Evolutionary conservation across 495 filamentous ascomycete species (phyloP), one percentile per base, ranked within the genome.

Genomic region (Lepidopterella palustris): DNA sequence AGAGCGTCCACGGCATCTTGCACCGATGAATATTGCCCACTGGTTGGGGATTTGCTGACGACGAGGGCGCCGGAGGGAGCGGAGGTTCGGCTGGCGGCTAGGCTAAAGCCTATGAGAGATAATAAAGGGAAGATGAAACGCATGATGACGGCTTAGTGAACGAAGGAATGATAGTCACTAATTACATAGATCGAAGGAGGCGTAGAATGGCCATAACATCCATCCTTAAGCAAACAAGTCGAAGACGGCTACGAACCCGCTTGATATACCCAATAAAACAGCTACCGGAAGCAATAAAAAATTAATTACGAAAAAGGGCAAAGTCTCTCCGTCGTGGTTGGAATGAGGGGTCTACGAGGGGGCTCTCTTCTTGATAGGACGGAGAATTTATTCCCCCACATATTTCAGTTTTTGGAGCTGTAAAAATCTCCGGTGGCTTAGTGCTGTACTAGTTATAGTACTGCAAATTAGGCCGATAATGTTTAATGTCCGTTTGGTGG

Each of bases 1-100:
- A 65, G 54, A 8, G 74, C 73, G 11, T 78, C 61, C 45, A 88
- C 76, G 23, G 85, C 85, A 8, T 74, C 68, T 68, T 81, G 79
- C 55, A 88, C 72, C 5, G 76, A 77, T 4, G 50, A 49, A 66
- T 77, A 80, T 32, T 74, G 68, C 49, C 70, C 73, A 10, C 72
- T 67, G 2, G 45, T 49, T 3, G 45, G 47, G 1, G 60, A 55
- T 62, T 76, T 75, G 55, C 74, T 71, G 27, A 84, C 82, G 21
- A 76, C 70, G 20, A 83, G 73, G 35, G 81, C 79, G 9, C 76
- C 75, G 20, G 75, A 60, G 0, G 82, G 82, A 3, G 80, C 67
- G n/a, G 74, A 71, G 15, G 75, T 81, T 35, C 80, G 77, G 39
- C 54, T 58, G 13, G 62, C 58, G 28, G 62, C 62, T 9, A 61